These are phyloP conservation scores for Daedaleopsis sinensis DNA, from an alignment of 768 basidiomycete genomes.

Conservation along the genomic window DNA sequence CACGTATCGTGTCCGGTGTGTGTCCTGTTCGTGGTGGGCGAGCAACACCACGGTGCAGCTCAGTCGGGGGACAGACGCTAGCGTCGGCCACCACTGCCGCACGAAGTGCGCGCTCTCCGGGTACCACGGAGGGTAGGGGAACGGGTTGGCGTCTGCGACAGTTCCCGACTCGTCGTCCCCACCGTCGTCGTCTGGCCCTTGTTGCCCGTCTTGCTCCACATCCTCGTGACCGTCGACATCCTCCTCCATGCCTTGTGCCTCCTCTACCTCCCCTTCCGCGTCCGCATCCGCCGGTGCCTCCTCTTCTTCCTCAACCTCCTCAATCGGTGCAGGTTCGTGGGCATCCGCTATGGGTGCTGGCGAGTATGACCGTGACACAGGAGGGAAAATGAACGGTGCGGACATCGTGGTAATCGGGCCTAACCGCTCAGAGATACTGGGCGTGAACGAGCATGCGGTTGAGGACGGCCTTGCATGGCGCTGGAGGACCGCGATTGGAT, in stretches of 20 bases:
- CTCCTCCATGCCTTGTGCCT: neutral
- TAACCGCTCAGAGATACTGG: constrained; percentile 26
- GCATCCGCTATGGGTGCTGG: neutral
- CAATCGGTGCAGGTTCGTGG: neutral
- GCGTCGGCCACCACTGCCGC: constrained; percentile 79
- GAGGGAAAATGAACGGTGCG: constrained; percentile 29
- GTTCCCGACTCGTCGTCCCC: constrained; percentile 4
- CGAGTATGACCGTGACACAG: constrained; percentile 5
- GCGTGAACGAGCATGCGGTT: constrained; percentile 19
- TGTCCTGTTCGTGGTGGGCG: constrained; percentile 60
- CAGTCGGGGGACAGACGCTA: constrained; percentile 62
- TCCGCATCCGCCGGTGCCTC: neutral
- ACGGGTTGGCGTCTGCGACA: constrained; percentile 51
- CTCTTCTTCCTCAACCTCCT: neutral
- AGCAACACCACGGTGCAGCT: constrained; percentile 76
- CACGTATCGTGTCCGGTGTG: constrained; percentile 62
- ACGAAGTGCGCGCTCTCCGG: constrained; percentile 79
- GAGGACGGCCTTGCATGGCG: constrained; percentile 28
- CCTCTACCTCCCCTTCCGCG: neutral
- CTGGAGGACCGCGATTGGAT: constrained; percentile 49
- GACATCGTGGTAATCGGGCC: constrained; percentile 23
- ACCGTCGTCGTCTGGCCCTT: neutral
- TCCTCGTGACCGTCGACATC: neutral
- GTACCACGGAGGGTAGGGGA: constrained; percentile 68
- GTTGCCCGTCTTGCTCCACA: neutral